Conservation (phyloP, 441 rosid genomes). For the Raphanus hybrid region DNA sequence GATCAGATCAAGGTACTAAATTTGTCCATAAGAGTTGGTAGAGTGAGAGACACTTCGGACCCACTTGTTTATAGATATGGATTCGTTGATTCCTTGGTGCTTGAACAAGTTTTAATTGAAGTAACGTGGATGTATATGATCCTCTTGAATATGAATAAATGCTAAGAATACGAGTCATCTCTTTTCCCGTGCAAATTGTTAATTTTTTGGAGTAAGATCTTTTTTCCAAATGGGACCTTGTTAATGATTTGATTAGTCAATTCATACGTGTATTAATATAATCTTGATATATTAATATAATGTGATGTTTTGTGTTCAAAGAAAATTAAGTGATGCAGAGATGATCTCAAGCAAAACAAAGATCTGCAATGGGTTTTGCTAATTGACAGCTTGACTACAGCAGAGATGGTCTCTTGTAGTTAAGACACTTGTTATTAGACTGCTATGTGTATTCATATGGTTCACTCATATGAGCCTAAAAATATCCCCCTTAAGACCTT, state of each 20-base stretch:
- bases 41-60: neutral
- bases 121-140: conserved; percentile 1
- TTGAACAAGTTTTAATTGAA: conserved; percentile 17
- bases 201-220: conserved; percentile 26
- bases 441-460: conserved; percentile 38
- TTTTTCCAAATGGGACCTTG: conserved; percentile 31
- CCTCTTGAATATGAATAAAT: neutral
- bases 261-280: conserved; percentile 12
- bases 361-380: neutral
- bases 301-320: neutral
- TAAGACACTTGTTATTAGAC: neutral
- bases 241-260: conserved; percentile 27
- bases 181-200: conserved; percentile 12
- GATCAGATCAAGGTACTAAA: conserved; percentile 36
- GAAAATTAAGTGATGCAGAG: neutral
- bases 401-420: neutral
- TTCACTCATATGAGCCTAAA: conserved; percentile 35
- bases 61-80: conserved; percentile 31
- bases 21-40: conserved; percentile 23
- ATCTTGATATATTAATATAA: conserved; percentile 1
- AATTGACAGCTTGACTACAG: neutral
- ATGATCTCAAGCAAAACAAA: neutral
- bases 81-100: conserved; percentile 31
- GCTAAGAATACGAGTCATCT: neutral
- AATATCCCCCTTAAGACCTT: conserved; percentile 40